Percentiles rank a stretch among this genome's conserved stretches.
These are phyloP conservation scores for Agrocybe chaxingu DNA, from an alignment of 768 basidiomycete species.

Conservation along the genomic window DNA sequence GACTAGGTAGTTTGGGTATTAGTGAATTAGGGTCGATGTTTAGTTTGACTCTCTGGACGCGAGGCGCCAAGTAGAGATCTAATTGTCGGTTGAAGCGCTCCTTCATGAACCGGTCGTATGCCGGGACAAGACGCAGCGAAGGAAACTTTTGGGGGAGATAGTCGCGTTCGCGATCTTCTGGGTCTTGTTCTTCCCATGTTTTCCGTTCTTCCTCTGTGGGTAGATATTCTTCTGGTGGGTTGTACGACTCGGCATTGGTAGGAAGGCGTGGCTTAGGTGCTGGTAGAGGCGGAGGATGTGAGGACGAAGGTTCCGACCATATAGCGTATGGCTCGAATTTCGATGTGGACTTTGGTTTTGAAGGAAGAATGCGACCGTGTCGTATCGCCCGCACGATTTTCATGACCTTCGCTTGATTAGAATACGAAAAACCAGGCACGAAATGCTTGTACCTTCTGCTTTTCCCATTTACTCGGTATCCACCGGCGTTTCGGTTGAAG, in stretches of 20 bases:
- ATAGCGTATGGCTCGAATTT: slow-evolving; percentile 80
- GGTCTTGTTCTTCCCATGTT: slow-evolving; percentile 79
- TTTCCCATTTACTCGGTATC: slow-evolving; percentile 99
- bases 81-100: slow-evolving; percentile 92
- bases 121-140: slow-evolving; percentile 86
- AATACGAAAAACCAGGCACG: background rate
- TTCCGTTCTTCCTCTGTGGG: slow-evolving; percentile 79
- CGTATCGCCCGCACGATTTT: slow-evolving; percentile 99
- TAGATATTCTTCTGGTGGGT: slow-evolving; percentile 96
- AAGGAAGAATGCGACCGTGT: slow-evolving; percentile 88
- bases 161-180: slow-evolving; percentile 86
- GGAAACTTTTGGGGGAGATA: slow-evolving; percentile 86
- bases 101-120: slow-evolving; percentile 87
- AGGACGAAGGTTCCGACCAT: slow-evolving; percentile 79
- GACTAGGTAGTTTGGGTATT: slow-evolving; percentile 92
- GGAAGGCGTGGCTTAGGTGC: slow-evolving; percentile 91
- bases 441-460: slow-evolving; percentile 77
- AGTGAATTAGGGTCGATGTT: slow-evolving; percentile 90
- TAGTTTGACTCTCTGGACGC: slow-evolving; percentile 81
- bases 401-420: slow-evolving; percentile 70
- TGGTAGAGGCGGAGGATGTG: slow-evolving; percentile 82
- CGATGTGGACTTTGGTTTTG: slow-evolving; percentile 75
- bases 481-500: slow-evolving; percentile 96
- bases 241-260: slow-evolving; percentile 95
- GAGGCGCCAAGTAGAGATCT: slow-evolving; percentile 94